Evolutionary conservation across 2,329 filamentous ascomycete species (phyloP).

Genomic region (Mollisiaceae sp.): DNA sequence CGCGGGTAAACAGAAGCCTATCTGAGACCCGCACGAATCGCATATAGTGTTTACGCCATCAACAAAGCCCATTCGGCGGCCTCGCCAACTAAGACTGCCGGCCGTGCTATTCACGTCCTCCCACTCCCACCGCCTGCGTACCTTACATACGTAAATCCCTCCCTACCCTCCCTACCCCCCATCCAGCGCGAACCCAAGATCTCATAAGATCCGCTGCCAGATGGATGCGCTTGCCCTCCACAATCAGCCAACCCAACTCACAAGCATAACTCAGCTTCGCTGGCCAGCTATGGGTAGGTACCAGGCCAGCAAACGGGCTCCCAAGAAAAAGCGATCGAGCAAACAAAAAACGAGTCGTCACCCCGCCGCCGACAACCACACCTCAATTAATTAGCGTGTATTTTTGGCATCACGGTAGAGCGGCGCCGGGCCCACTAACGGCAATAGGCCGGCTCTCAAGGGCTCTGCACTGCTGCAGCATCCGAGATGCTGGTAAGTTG

Average conservation of each 20-base stretch:
- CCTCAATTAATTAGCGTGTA: constrained; percentile 15
- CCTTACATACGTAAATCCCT: constrained; percentile 22
- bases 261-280: constrained; percentile 28
- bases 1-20: constrained; percentile 24
- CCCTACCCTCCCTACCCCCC: background rate
- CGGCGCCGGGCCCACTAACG: constrained; percentile 16
- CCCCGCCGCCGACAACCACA: background rate
- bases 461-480: too few species aligned
- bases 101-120: constrained; percentile 11
- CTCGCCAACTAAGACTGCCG: background rate
- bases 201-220: background rate
- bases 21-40: constrained; percentile 17
- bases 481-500: constrained; percentile 8
- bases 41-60: background rate
- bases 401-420: constrained; percentile 21
- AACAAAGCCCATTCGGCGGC: constrained; percentile 9
- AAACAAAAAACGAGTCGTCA: constrained; percentile 8
- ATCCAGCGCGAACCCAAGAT: constrained; percentile 14
- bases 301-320: background rate
- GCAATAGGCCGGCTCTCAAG: background rate
- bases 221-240: background rate
- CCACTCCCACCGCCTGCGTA: constrained; percentile 15
- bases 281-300: too few species aligned
- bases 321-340: background rate
- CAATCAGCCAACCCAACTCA: background rate